Evolutionary conservation across 805 yeast species (phyloP).

Genomic region (Candida bentonensis): DNA sequence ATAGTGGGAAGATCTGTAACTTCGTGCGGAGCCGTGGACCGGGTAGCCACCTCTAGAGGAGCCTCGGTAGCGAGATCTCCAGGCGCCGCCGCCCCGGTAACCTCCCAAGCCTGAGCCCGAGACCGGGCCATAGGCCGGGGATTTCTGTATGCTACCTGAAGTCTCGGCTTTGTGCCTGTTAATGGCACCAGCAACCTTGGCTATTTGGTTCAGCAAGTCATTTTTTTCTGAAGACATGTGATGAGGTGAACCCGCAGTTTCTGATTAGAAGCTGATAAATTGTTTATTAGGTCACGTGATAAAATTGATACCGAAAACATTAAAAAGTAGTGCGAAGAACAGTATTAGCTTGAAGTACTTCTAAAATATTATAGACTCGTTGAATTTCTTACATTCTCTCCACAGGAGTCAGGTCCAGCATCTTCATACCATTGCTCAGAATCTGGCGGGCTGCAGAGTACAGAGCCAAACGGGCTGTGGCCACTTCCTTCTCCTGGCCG

Average conservation of each 20-base stretch:
- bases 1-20: not conserved
- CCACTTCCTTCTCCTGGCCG: slow-evolving; percentile 79
- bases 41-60: not conserved
- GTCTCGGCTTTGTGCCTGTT: not conserved
- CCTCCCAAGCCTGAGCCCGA: no score
- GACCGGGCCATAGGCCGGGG: no score
- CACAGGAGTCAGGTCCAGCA: slow-evolving; percentile 93
- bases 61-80: not conserved
- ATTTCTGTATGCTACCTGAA: not conserved
- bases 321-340: no score
- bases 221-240: not conserved
- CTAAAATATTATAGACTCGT: not conserved
- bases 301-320: no score
- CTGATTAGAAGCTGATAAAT: no score
- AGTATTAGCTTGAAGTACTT: no score
- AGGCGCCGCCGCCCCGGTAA: not conserved
- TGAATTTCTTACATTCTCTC: slow-evolving; percentile 97
- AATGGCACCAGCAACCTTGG: not conserved
- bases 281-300: no score
- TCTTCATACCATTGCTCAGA: slow-evolving; percentile 72
- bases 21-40: no score
- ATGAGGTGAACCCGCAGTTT: no score
- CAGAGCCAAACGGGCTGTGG: slow-evolving; percentile 82
- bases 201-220: not conserved
- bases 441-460: slow-evolving; percentile 85